These are phyloP conservation scores for Diddensiella transvaalensis DNA, from an alignment of 805 yeast genomes.

Conservation along the genomic window DNA sequence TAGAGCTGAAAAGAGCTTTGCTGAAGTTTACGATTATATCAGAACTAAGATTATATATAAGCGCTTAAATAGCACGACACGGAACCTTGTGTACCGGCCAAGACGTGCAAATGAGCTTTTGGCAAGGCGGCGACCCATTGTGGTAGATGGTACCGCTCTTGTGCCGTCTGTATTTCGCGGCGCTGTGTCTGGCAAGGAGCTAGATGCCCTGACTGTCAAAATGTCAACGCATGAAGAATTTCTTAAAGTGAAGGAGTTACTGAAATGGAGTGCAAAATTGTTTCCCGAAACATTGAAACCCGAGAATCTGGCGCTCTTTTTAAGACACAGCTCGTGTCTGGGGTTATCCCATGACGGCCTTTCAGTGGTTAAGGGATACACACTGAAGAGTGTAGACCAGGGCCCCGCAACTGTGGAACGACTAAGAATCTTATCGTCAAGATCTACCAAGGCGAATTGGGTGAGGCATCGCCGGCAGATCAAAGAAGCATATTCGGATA, in stretches of 20 bases:
- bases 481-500: neutral
- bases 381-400: neutral
- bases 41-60: slow-evolving; percentile 9
- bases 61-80: slow-evolving; percentile 15
- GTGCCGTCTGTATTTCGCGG: slow-evolving; percentile 27
- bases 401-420: neutral
- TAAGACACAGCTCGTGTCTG: slow-evolving; percentile 25
- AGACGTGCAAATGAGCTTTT: slow-evolving; percentile 20
- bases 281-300: slow-evolving; percentile 18
- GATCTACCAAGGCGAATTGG: neutral
- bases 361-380: slow-evolving; percentile 3
- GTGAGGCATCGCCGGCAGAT: neutral
- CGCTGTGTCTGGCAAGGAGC: slow-evolving; percentile 24
- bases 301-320: slow-evolving; percentile 21
- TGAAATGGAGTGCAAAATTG: slow-evolving; percentile 22
- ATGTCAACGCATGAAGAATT: slow-evolving; percentile 22
- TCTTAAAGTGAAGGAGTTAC: slow-evolving; percentile 13
- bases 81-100: slow-evolving; percentile 28
- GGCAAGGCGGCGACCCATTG: slow-evolving; percentile 17
- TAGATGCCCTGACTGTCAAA: slow-evolving; percentile 19
- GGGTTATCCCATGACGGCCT: slow-evolving; percentile 22
- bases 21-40: neutral
- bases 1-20: neutral
- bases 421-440: neutral
- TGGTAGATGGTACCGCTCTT: slow-evolving; percentile 20